Evolutionary conservation across 345 rosid species (phyloP), one percentile per base, ranked within the genome.

Genomic region (Durio zibethinus): DNA sequence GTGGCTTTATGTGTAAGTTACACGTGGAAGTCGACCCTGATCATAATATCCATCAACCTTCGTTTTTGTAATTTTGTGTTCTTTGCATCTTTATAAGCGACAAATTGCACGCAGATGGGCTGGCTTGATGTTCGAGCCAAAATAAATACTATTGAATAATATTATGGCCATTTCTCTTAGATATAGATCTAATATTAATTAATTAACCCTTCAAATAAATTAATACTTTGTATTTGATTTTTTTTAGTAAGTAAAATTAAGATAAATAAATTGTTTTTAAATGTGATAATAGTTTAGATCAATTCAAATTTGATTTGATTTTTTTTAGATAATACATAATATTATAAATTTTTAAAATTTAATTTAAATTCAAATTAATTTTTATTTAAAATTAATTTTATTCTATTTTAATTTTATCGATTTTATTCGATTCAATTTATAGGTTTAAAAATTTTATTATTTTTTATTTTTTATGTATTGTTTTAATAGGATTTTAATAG

Each of bases 101-200:
- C 85, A 80, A 82, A 25, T 18, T 50, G 77, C 29, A 36, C 68
- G 77, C 83, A 78, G 82, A 72, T 84, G 83, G 80, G 40, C 16
- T 64, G 50, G 35, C 52, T 78, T 59, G 75, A 56, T 43, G 14
- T 56, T 12, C 20, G 82, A 67, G 78, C 78, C 82, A 25, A 60
- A 40, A 31, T 4, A 43, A 68, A 45, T 43, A 3, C n/a, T n/a
- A 36, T 27, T 5, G 18, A 71, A 50, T 20, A 50, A 18, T 33
- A 0, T 31, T 33, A 5, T 11, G 31, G 1, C 29, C 18, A n/a
- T 52, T 70, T 31, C 18, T 50, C 60, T 69, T 64, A 10, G 1
- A 9, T 27, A 9, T 25, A 31, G 60, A 71, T 50, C 25, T 70
- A 56, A 23, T 56, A n/a, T 14, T 67, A n/a, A 66, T 20, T 36